phyloP scores from a whole-genome alignment of 768 basidiomycete species.

The Goffeauzyma gilvescens region DNA sequence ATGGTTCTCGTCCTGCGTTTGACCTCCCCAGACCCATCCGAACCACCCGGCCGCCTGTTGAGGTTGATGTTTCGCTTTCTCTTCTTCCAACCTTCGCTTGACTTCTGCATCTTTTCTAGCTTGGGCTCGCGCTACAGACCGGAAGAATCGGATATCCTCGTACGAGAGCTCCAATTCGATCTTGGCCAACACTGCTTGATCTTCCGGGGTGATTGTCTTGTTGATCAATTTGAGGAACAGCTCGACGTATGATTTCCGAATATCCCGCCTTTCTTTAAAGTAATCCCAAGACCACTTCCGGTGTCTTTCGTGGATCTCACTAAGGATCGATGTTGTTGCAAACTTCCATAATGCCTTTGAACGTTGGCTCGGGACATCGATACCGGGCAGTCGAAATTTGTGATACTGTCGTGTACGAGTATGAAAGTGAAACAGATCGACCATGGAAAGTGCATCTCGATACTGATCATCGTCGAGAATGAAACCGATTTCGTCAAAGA shows the following conservation, averaged over 20 bases:
- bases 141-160: slow-evolving; percentile 90
- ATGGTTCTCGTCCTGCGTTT: slow-evolving; percentile 36
- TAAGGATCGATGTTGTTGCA: slow-evolving; percentile 58
- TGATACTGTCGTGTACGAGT: slow-evolving; percentile 58
- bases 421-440: slow-evolving; percentile 95
- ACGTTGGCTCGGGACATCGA: slow-evolving; percentile 42
- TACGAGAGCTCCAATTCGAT: slow-evolving; percentile 73
- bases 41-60: slow-evolving; percentile 37
- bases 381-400: slow-evolving; percentile 52
- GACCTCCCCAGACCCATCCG: slow-evolving; percentile 59
- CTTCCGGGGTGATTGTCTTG: no score
- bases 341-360: slow-evolving; percentile 56
- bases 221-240: slow-evolving; percentile 27
- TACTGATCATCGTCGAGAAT: slow-evolving; percentile 86
- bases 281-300: slow-evolving; percentile 81
- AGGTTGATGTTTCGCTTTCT: slow-evolving; percentile 43
- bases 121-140: slow-evolving; percentile 76
- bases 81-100: slow-evolving; percentile 47
- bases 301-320: slow-evolving; percentile 62
- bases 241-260: slow-evolving; percentile 62
- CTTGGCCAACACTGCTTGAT: slow-evolving; percentile 36
- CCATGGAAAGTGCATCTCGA: slow-evolving; percentile 70
- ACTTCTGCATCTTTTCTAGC: slow-evolving; percentile 66
- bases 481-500: slow-evolving; percentile 84
- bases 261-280: slow-evolving; percentile 71